phyloP scores from a whole-genome alignment of 192 early-diverging fungal species.

The Coemansia sp. region DNA sequence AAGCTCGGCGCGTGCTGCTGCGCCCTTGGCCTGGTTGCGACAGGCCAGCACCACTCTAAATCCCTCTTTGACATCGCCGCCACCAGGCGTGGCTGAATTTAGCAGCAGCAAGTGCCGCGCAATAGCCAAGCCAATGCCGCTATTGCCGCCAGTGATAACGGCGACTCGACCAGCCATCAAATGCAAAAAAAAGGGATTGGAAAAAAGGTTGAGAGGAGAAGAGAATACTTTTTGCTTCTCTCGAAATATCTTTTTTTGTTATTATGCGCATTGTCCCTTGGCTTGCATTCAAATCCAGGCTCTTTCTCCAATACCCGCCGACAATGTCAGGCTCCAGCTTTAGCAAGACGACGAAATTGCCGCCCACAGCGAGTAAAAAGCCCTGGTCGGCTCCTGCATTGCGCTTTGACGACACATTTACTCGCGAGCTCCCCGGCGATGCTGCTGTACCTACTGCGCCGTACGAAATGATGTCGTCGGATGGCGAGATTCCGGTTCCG shows the following conservation, averaged over 20 bases:
- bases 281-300: neutral
- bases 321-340: neutral
- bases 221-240: neutral
- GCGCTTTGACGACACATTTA: conserved; percentile 28
- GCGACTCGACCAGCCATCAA: conserved; percentile 2
- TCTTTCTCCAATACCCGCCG: neutral
- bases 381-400: neutral
- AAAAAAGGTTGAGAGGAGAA: neutral
- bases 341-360: conserved; percentile 11
- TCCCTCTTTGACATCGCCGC: too few species aligned
- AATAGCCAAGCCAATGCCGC: conserved; percentile 47
- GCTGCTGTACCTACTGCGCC: neutral
- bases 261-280: neutral
- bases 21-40: conserved; percentile 29
- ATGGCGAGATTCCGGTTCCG: neutral
- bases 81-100: too few species aligned
- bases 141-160: conserved; percentile 49
- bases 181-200: neutral
- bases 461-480: neutral
- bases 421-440: conserved; percentile 40
- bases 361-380: neutral
- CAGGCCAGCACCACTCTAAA: conserved; percentile 43
- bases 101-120: conserved; percentile 15
- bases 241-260: neutral
- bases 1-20: conserved; percentile 20